phyloP scores from a whole-genome alignment of 1,139 yeast genomes.

The Zygoascus sp. region DNA sequence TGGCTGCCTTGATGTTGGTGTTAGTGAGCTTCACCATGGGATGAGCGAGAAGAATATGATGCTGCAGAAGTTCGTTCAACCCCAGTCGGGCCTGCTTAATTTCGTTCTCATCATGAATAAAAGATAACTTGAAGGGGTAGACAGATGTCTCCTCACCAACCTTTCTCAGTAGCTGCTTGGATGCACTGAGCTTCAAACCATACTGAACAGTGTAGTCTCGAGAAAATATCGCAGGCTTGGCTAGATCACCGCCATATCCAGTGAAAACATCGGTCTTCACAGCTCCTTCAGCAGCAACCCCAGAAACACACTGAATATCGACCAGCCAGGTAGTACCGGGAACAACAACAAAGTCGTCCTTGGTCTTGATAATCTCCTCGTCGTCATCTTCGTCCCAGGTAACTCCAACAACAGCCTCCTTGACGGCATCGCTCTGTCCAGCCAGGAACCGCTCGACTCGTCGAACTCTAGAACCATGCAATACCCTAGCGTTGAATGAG shows the following conservation, averaged over 20 bases:
- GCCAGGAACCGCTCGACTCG: conserved; percentile 89
- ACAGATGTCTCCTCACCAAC: conserved; percentile 76
- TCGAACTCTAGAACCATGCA: conserved; percentile 90
- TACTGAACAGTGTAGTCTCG: conserved; percentile 83
- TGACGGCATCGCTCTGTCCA: conserved; percentile 90
- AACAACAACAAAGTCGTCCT: conserved; percentile 55
- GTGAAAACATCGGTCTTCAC: conserved; percentile 28
- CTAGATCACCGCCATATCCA: conserved; percentile 28
- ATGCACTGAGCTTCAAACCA: conserved; percentile 67
- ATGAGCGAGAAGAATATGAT: conserved; percentile 70
- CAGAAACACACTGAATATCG: conserved; percentile 77
- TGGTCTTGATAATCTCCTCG: conserved; percentile 40
- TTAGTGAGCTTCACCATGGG: conserved; percentile 43
- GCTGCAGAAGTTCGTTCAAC: conserved; percentile 71
- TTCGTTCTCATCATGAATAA: conserved; percentile 25
- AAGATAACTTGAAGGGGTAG: conserved; percentile 75
- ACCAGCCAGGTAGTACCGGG: conserved; percentile 86
- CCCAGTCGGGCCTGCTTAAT: conserved; percentile 61
- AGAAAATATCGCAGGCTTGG: conserved; percentile 62
- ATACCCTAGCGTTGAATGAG: conserved; percentile 74
- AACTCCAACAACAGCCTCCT: conserved; percentile 91
- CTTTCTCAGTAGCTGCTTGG: conserved; percentile 65
- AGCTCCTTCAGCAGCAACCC: conserved; percentile 36
- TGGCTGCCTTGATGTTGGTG: conserved; percentile 51
- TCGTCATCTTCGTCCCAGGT: conserved; percentile 80